phyloP scores from a whole-genome alignment of 2,329 filamentous ascomycete species.

The Monosporascus sp. region DNA sequence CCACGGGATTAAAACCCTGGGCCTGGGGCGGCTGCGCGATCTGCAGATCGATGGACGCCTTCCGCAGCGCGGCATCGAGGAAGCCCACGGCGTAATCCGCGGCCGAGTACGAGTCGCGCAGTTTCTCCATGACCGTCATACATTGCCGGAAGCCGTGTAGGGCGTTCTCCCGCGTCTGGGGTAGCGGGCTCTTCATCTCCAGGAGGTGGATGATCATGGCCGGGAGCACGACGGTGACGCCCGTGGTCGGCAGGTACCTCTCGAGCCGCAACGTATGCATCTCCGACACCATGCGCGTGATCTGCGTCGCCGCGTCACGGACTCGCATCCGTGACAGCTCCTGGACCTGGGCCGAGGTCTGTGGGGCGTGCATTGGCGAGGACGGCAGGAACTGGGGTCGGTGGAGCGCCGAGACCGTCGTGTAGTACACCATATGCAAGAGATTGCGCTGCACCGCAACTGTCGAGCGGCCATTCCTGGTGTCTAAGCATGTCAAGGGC shows the following conservation, averaged over 20 bases:
- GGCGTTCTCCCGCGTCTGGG: conserved; percentile 64
- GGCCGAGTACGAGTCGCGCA: conserved; percentile 84
- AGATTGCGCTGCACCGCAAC: conserved; percentile 72
- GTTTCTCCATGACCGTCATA: conserved; percentile 83
- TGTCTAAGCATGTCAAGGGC: conserved; percentile 46
- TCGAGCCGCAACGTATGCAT: conserved; percentile 69
- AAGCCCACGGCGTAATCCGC: conserved; percentile 97
- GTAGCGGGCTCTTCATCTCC: conserved; percentile 80
- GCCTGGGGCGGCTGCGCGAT: conserved; percentile 17
- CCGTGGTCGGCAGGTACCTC: conserved; percentile 77
- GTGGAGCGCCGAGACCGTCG: conserved; percentile 84
- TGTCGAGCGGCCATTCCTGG: conserved; percentile 55
- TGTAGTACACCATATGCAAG: conserved; percentile 89
- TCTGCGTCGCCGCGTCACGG: conserved; percentile 75
- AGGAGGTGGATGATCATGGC: conserved; percentile 92
- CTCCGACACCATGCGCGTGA: conserved; percentile 76
- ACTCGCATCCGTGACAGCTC: conserved; percentile 80
- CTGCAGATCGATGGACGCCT: conserved; percentile 71
- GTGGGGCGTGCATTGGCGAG: conserved; percentile 48
- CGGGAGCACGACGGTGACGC: conserved; percentile 83
- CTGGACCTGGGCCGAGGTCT: conserved; percentile 62
- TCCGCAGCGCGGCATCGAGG: conserved; percentile 84
- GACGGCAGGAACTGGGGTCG: conserved; percentile 84
- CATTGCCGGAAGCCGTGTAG: conserved; percentile 82
- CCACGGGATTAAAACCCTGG: neutral